Conservation (phyloP, 1,284 basidiomycete genomes). For the Pseudozyma sp. region DNA sequence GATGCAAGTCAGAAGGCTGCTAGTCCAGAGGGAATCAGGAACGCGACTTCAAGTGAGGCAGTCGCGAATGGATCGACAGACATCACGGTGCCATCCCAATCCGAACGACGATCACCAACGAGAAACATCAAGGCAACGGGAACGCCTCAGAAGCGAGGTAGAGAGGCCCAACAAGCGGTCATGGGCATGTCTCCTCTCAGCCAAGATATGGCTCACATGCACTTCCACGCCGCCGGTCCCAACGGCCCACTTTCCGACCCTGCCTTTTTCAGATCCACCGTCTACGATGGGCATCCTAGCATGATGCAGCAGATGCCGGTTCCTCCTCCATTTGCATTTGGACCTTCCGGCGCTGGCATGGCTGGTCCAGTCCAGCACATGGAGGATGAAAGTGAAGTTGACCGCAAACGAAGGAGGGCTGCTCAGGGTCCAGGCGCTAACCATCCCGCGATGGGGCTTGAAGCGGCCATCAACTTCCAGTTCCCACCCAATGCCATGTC, state of each 20-base stretch:
- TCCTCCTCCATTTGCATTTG: slow-evolving; percentile 6
- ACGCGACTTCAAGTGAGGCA: background rate
- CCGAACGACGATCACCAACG: slow-evolving; percentile 20
- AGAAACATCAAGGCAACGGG: slow-evolving; percentile 18
- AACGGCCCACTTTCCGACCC: slow-evolving; percentile 6
- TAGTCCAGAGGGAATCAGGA: background rate
- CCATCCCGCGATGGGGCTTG: slow-evolving; percentile 22
- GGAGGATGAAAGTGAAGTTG: slow-evolving; percentile 17
- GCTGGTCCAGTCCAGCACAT: background rate
- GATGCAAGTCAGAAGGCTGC: background rate
- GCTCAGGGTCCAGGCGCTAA: slow-evolving; percentile 5
- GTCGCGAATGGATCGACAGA: background rate
- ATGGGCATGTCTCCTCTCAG: slow-evolving; percentile 39
- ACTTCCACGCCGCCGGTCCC: slow-evolving; percentile 19
- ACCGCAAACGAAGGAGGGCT: slow-evolving; percentile 34
- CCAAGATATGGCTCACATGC: slow-evolving; percentile 42
- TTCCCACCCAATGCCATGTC: slow-evolving; percentile 5
- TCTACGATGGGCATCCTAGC: slow-evolving; percentile 10
- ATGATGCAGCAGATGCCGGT: slow-evolving; percentile 12
- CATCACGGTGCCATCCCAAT: background rate
- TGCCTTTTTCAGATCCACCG: slow-evolving; percentile 19
- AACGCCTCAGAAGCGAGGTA: slow-evolving; percentile 30
- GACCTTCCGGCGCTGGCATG: slow-evolving; percentile 1
- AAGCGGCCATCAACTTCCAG: slow-evolving; percentile 26
- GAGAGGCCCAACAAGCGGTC: slow-evolving; percentile 20